Evolutionary conservation across 345 rosid genomes (phyloP).

Genomic region (Kandelia obovata): DNA sequence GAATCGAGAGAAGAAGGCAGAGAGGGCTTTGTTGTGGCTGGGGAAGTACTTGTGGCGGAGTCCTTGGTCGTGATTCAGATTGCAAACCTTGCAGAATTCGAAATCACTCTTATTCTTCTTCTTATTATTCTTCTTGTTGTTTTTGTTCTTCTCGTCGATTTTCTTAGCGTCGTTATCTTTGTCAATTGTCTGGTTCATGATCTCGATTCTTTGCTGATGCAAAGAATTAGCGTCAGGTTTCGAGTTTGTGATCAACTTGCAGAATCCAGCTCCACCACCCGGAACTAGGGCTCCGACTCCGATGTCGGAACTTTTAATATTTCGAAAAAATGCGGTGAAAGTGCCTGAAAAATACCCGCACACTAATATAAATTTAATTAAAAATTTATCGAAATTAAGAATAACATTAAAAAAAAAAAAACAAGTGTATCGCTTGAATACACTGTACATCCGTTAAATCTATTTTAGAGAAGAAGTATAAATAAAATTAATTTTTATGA

Average conservation of each 20-base stretch:
- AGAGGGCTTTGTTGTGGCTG: conserved; percentile 56
- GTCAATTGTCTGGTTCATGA: conserved; percentile 9
- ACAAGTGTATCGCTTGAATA: no score
- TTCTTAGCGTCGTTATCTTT: background rate
- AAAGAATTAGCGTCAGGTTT: background rate
- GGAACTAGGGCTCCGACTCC: background rate
- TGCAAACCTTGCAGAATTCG: conserved; percentile 77
- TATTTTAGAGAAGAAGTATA: no score
- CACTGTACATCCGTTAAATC: no score
- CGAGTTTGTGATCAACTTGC: background rate
- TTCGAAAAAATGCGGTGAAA: no score
- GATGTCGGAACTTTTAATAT: no score
- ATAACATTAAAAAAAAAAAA: no score
- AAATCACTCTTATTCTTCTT: conserved; percentile 31
- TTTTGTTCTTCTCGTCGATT: conserved; percentile 9
- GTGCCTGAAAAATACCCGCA: no score
- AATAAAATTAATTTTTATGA: no score
- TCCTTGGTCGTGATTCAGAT: conserved; percentile 71
- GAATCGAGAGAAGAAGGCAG: conserved; percentile 57
- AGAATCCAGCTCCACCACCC: background rate
- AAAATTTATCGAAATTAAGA: no score
- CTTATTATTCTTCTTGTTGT: background rate
- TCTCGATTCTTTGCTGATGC: background rate
- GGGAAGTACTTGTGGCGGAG: conserved; percentile 72
- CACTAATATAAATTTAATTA: no score